Percentiles rank a stretch among this genome's conserved stretches.
phyloP scores from a whole-genome alignment of 257 asterid species.

The Knoxia roxburghii region DNA sequence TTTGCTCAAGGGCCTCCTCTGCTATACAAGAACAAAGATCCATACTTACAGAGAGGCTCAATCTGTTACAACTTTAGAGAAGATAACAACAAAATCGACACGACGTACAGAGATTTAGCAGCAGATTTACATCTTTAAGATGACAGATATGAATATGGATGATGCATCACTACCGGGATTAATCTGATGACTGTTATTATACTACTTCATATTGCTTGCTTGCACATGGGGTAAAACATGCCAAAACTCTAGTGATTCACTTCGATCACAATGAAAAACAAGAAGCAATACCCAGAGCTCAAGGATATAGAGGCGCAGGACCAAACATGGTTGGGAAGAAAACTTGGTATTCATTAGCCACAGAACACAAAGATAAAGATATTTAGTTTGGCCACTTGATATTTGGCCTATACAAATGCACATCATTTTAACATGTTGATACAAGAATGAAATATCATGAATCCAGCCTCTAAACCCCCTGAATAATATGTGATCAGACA shows the following conservation, averaged over 20 bases:
- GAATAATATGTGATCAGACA: neutral
- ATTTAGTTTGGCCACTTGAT: neutral
- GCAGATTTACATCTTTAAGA: too few species aligned
- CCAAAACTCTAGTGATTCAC: neutral
- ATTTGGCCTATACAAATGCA: neutral
- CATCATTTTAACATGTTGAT: neutral
- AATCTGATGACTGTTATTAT: neutral
- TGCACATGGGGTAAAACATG: neutral
- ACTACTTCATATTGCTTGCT: neutral
- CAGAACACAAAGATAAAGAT: neutral
- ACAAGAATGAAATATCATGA: neutral
- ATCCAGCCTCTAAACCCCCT: too few species aligned
- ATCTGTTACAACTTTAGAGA: too few species aligned
- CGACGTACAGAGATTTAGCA: too few species aligned
- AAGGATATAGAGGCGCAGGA: neutral
- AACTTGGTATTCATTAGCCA: neutral
- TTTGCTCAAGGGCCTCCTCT: too few species aligned
- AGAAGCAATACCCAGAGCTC: neutral
- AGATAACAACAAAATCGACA: too few species aligned
- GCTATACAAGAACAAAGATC: too few species aligned
- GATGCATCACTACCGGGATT: too few species aligned
- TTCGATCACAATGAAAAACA: neutral
- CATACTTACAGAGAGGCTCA: too few species aligned
- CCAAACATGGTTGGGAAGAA: neutral
- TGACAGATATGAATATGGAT: too few species aligned